Evolutionary conservation across 2,329 filamentous ascomycete species (phyloP), one percentile per base, ranked within the genome.

Genomic region (Talaromyces pinophilus): DNA sequence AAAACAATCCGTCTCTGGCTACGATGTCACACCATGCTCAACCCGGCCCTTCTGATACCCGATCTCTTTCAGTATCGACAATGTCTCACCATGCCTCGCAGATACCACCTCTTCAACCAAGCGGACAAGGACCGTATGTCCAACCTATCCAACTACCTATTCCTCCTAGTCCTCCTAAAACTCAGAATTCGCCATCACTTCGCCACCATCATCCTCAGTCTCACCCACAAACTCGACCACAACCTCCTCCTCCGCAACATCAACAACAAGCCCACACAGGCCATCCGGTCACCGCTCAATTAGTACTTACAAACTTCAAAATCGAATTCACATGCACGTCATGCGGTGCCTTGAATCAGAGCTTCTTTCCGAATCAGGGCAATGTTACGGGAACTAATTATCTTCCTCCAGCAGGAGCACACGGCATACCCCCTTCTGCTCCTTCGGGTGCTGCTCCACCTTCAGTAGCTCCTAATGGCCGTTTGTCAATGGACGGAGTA

Each of bases 311-410:
- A 10, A 76, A 78, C 48, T 78, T 79, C 65, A 79, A 78, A 66
- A 77, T 79, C 48, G 77, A 79, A 55, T 79, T 79, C 30, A 76
- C 76, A 6, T 79, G 77, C 61, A 77, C 75, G 6, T 73, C 75
- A 1, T 79, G 77, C 54, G 77, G 77, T 28, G 72, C 75, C 42
- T 60, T 78, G 40, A 79, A 79, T 57, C 76, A 79, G 62, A 76
- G 76, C 67, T 78, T 78, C 63, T 75, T 78, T 28, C 75, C 75
- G 38, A 77, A 78, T 28, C 76, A 79, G 35, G 76, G 77, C 15
- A 77, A 78, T 55, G 71, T 77, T 35, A 75, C 73, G 7, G 72
- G 73, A 22, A 69, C 64, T 25, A 71, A 66, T 38, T 78, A 77
- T 44, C 19, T 67, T 15, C 55, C 54, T 30, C 33, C 52, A 19